Percentiles rank a stretch among this genome's conserved stretches.
Evolutionary conservation across 148 eudicot genomes (phyloP).

Genomic region (Hydrangea macrophylla): DNA sequence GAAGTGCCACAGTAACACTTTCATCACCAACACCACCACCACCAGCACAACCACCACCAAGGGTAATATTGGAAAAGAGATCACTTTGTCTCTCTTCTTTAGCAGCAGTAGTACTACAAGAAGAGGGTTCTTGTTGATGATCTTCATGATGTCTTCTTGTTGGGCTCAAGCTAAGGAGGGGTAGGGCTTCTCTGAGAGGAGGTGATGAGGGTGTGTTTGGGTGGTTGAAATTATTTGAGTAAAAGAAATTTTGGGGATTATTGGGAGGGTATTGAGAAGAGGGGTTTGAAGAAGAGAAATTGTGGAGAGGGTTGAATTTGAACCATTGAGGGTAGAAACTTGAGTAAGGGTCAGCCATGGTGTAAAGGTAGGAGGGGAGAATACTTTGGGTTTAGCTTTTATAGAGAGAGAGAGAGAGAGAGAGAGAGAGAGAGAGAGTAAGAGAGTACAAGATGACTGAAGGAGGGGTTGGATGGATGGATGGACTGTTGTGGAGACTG

Average conservation of each 20-base stretch:
- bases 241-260: conserved; percentile 14
- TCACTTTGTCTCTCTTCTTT: background rate
- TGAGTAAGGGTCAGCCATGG: conserved; percentile 63
- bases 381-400: conserved; percentile 24
- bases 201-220: conserved; percentile 45
- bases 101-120: conserved; percentile 15
- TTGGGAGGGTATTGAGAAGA: conserved; percentile 13
- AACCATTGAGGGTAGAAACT: conserved; percentile 46
- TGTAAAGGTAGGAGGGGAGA: conserved; percentile 17
- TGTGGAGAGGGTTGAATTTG: conserved; percentile 37
- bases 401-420: conserved; percentile 33
- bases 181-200: conserved; percentile 60
- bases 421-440: conserved; percentile 17
- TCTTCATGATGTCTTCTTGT: conserved; percentile 17
- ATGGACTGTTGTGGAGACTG: background rate
- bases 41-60: conserved; percentile 22
- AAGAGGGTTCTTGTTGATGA: conserved; percentile 16
- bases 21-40: conserved; percentile 33
- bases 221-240: conserved; percentile 10
- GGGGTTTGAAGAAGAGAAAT: conserved; percentile 17
- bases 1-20: conserved; percentile 64
- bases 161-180: conserved; percentile 48
- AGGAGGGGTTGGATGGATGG: conserved; percentile 5
- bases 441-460: conserved; percentile 10
- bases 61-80: background rate